These are phyloP conservation scores for Zasmidium angulare DNA, from an alignment of 2,329 filamentous ascomycete genomes.

Conservation along the genomic window DNA sequence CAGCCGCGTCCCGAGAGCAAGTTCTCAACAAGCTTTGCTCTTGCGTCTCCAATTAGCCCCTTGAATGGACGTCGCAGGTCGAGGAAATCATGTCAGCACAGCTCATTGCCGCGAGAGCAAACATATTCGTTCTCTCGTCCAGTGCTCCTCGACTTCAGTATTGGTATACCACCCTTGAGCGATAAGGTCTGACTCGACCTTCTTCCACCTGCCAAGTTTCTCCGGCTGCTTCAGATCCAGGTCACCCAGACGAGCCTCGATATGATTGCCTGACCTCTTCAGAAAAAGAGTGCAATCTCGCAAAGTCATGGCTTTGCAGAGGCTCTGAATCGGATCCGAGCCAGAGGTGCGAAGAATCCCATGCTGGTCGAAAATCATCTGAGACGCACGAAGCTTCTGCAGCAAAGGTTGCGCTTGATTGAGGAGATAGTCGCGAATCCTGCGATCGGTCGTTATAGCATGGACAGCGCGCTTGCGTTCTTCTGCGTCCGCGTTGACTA, in stretches of 20 bases:
- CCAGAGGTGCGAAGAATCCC: slow-evolving; percentile 30
- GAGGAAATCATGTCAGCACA: not conserved
- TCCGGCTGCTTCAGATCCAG: slow-evolving; percentile 47
- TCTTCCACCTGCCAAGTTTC: slow-evolving; percentile 43
- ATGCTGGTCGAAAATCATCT: slow-evolving; percentile 39
- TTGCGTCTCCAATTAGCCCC: too few relatives aligned
- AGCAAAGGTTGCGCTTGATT: slow-evolving; percentile 38
- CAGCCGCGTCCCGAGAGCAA: too few relatives aligned
- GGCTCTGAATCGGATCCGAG: slow-evolving; percentile 15
- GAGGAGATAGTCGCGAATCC: slow-evolving; percentile 29
- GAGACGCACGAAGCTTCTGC: slow-evolving; percentile 37
- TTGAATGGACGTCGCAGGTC: not conserved
- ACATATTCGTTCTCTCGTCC: slow-evolving; percentile 25
- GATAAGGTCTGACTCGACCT: slow-evolving; percentile 41
- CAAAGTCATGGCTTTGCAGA: slow-evolving; percentile 48
- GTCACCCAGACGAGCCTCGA: slow-evolving; percentile 47
- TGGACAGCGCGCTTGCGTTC: slow-evolving; percentile 26
- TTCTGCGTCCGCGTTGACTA: slow-evolving; percentile 34
- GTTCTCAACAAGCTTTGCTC: too few relatives aligned
- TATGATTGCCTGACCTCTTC: slow-evolving; percentile 19
- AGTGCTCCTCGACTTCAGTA: slow-evolving; percentile 18
- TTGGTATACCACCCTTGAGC: slow-evolving; percentile 44
- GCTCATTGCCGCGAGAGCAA: slow-evolving; percentile 19
- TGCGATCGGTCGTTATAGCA: slow-evolving; percentile 24
- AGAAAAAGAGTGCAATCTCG: slow-evolving; percentile 50